A percentile compares a stretch with the other conserved stretches of the same genome.
Evolutionary conservation across 352 stramenopile species (phyloP).

Genomic region (Blastocystis sp.): DNA sequence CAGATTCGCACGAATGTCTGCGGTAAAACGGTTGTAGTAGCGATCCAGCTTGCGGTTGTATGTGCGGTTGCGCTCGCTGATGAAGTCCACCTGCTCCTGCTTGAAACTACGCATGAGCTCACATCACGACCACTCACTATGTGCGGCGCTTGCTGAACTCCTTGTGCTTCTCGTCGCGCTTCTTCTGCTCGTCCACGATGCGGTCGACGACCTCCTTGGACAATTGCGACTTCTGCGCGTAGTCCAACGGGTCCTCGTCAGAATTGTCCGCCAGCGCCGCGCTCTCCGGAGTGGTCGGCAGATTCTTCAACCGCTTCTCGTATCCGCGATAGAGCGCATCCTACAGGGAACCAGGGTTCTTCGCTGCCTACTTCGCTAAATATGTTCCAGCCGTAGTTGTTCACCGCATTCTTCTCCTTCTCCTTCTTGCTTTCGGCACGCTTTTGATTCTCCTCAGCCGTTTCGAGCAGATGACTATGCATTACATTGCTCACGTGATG

Average conservation of each 20-base stretch:
- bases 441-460: slow-evolving; percentile 25
- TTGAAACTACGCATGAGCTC: slow-evolving; percentile 77
- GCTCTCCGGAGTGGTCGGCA: slow-evolving; percentile 55
- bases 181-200: slow-evolving; percentile 48
- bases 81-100: slow-evolving; percentile 91
- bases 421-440: slow-evolving; percentile 26
- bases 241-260: slow-evolving; percentile 10
- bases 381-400: slow-evolving; percentile 71
- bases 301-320: slow-evolving; percentile 62
- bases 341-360: background rate
- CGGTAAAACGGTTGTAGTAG: slow-evolving; percentile 95
- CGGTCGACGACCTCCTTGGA: slow-evolving; percentile 36
- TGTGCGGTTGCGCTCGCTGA: slow-evolving; percentile 94
- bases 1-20: slow-evolving; percentile 95
- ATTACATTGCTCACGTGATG: background rate
- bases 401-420: slow-evolving; percentile 69
- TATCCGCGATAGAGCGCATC: slow-evolving; percentile 73
- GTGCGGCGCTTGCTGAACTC: slow-evolving; percentile 67
- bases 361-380: slow-evolving; percentile 29
- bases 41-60: slow-evolving; percentile 97
- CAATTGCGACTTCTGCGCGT: slow-evolving; percentile 31
- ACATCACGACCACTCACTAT: background rate
- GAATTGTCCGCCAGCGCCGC: background rate
- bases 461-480: slow-evolving; percentile 72
- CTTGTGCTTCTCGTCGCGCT: slow-evolving; percentile 48